Conservation (phyloP, 352 stramenopile species). For the Aphanomyces stellatus region DNA sequence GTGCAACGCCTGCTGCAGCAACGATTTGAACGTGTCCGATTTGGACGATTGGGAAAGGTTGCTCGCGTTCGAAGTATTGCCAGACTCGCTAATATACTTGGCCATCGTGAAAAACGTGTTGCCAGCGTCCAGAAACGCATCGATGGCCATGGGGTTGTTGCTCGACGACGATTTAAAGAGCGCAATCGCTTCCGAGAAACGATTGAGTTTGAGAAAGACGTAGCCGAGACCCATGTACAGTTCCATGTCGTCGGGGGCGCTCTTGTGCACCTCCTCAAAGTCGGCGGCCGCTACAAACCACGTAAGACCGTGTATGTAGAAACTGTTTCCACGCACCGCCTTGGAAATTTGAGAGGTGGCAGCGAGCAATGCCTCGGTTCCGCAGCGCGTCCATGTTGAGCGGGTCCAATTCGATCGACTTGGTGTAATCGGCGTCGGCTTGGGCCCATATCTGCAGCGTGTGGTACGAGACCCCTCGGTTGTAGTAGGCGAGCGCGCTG, state of each 20-base stretch:
- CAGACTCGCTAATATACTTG: slow-evolving; percentile 19
- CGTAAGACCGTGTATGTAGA: no score
- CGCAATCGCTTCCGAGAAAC: slow-evolving; percentile 50
- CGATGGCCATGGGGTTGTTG: slow-evolving; percentile 45
- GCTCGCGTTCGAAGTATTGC: not conserved
- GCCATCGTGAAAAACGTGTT: slow-evolving; percentile 72
- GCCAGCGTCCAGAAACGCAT: slow-evolving; percentile 62
- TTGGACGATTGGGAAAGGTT: slow-evolving; percentile 38
- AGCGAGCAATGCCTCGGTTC: slow-evolving; percentile 56
- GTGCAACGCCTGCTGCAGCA: slow-evolving; percentile 45
- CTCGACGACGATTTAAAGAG: slow-evolving; percentile 37
- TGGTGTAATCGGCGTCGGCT: slow-evolving; percentile 50
- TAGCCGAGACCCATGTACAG: slow-evolving; percentile 56
- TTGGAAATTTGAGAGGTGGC: slow-evolving; percentile 40
- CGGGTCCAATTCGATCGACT: slow-evolving; percentile 36
- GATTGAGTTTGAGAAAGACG: slow-evolving; percentile 55
- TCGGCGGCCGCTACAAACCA: slow-evolving; percentile 38
- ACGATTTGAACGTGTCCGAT: slow-evolving; percentile 24
- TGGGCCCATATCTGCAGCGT: slow-evolving; percentile 55
- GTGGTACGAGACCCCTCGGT: slow-evolving; percentile 64
- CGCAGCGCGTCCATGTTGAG: slow-evolving; percentile 45
- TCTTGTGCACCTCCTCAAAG: slow-evolving; percentile 56
- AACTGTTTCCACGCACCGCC: slow-evolving; percentile 14
- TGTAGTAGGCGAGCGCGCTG: slow-evolving; percentile 40
- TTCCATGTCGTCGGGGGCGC: slow-evolving; percentile 58